A percentile compares a stretch with the other conserved stretches of the same genome.
Conservation (phyloP, 495 filamentous ascomycete genomes). For the Lasiosphaeria ovina region DNA sequence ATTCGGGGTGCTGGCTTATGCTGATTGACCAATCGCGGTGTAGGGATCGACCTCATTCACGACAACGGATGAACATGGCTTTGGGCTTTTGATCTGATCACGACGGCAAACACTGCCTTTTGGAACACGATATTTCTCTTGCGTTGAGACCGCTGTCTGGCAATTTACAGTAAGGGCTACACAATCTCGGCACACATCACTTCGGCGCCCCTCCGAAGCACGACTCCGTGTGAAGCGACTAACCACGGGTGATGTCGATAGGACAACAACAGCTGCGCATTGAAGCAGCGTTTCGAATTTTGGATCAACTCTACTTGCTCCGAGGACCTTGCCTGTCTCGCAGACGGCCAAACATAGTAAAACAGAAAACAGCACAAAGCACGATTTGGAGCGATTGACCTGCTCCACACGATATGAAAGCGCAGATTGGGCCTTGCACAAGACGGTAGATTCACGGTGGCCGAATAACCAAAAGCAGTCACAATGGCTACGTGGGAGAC, state of each 20-base stretch:
- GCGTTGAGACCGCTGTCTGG: not conserved
- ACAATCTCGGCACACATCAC: too few species aligned
- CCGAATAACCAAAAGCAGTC: not conserved
- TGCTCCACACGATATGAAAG: not conserved
- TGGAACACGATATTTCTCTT: not conserved
- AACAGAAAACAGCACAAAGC: not conserved
- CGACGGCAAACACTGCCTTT: not conserved
- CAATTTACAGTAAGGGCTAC: too few species aligned
- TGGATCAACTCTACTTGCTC: not conserved
- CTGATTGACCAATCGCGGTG: conserved; percentile 17
- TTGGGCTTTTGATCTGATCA: conserved; percentile 4
- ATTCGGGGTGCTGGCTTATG: conserved; percentile 1
- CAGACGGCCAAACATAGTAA: not conserved
- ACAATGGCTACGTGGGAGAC: conserved; percentile 53
- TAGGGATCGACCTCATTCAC: conserved; percentile 1
- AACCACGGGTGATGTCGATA: not conserved
- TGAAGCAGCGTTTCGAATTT: conserved; percentile 9
- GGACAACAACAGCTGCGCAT: conserved; percentile 4
- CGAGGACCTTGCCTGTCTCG: not conserved
- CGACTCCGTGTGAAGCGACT: not conserved
- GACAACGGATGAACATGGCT: conserved; percentile 4
- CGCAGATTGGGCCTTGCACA: not conserved
- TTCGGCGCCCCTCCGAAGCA: not conserved
- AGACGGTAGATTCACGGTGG: not conserved
- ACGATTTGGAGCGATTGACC: not conserved